phyloP scores from a whole-genome alignment of 192 early-diverging fungal species.

The Entomortierella lignicola region DNA sequence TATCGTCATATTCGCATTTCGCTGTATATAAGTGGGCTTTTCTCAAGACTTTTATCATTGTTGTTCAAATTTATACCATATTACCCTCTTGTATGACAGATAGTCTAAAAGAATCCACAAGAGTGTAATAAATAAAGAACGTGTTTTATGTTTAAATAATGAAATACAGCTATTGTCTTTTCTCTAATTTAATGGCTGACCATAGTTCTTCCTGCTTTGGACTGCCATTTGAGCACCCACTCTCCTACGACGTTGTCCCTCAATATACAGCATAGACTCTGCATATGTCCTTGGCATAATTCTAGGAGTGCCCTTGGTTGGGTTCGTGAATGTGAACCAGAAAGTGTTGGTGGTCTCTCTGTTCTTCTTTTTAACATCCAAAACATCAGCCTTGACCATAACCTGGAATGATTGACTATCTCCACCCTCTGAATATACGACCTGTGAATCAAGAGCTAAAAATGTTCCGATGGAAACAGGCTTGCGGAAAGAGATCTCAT shows the following conservation, averaged over 20 bases:
- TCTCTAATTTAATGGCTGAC: no score
- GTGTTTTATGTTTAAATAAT: no score
- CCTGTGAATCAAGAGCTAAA: constrained; percentile 77
- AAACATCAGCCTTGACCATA: constrained; percentile 81
- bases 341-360: constrained; percentile 87
- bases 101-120: no score
- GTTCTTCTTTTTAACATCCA: constrained; percentile 70
- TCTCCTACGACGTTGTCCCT: constrained; percentile 71
- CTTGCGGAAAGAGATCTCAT: constrained; percentile 82
- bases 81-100: no score
- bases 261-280: constrained; percentile 85
- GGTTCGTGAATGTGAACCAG: constrained; percentile 81
- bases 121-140: neutral
- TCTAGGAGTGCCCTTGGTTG: constrained; percentile 55
- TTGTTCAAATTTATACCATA: neutral
- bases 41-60: no score
- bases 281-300: constrained; percentile 86
- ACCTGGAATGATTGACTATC: constrained; percentile 72
- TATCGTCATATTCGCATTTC: no score
- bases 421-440: constrained; percentile 77
- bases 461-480: constrained; percentile 88
- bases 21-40: no score
- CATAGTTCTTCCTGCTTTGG: constrained; percentile 35
- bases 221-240: constrained; percentile 26
- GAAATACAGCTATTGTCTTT: no score